Evolutionary conservation across 1,284 basidiomycete genomes (phyloP).

Genomic region (Exsudoporus floridanus): DNA sequence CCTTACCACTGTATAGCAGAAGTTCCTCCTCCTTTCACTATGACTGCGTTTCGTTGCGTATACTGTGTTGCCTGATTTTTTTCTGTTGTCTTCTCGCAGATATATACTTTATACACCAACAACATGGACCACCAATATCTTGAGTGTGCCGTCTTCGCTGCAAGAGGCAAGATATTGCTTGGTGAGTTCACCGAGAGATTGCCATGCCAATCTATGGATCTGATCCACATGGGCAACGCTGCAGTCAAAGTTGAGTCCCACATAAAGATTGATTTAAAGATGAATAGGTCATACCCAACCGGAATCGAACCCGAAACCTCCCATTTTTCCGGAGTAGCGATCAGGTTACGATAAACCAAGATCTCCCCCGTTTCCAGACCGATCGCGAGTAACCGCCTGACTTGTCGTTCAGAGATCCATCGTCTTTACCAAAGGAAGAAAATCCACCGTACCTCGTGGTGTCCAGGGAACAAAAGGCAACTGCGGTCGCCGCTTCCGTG

Average conservation of each 20-base stretch:
- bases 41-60: conserved; percentile 28
- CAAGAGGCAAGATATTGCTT: conserved; percentile 51
- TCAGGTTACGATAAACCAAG: conserved; percentile 49
- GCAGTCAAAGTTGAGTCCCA: conserved; percentile 11
- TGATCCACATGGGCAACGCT: conserved; percentile 69
- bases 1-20: conserved; percentile 70
- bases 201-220: conserved; percentile 69
- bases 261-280: not conserved
- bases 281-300: conserved; percentile 43
- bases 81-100: conserved; percentile 22
- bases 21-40: conserved; percentile 39
- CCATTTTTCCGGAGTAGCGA: conserved; percentile 47
- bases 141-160: conserved; percentile 81
- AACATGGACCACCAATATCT: conserved; percentile 59
- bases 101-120: conserved; percentile 40
- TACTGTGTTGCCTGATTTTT: conserved; percentile 32
- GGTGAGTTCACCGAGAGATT: conserved; percentile 38
- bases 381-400: conserved; percentile 62
- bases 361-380: conserved; percentile 74
- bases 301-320: conserved; percentile 44
- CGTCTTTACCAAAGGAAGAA: not conserved
- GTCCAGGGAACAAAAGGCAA: conserved; percentile 55
- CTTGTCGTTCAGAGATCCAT: not conserved
- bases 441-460: conserved; percentile 41
- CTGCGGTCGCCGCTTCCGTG: conserved; percentile 67